These are phyloP conservation scores for Candida quercuum DNA, from an alignment of 805 yeast genomes.

Conservation along the genomic window DNA sequence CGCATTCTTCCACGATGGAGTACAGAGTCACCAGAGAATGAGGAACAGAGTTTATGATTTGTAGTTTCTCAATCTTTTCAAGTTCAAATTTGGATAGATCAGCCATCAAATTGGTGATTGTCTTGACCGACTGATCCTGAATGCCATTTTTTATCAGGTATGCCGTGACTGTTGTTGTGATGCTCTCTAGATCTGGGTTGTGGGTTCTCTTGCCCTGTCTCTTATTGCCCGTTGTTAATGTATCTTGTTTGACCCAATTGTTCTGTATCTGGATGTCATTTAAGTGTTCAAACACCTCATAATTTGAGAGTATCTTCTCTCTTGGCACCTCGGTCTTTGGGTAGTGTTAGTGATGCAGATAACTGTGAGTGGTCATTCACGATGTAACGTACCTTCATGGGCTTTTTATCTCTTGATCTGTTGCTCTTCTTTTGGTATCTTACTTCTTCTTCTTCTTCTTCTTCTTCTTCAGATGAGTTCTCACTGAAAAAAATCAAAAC, in stretches of 20 bases:
- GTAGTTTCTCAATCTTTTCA: constrained; percentile 80
- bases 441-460: too few species aligned
- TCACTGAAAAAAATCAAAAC: not conserved
- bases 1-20: constrained; percentile 88
- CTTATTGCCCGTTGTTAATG: constrained; percentile 6
- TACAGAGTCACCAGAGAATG: constrained; percentile 72
- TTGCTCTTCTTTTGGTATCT: too few species aligned
- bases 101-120: constrained; percentile 25
- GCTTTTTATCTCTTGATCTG: too few species aligned
- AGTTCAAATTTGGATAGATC: constrained; percentile 39
- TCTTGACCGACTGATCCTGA: constrained; percentile 21
- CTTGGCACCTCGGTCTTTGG: constrained; percentile 41
- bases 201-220: constrained; percentile 22
- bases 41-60: constrained; percentile 78
- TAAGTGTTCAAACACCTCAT: constrained; percentile 48
- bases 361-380: not conserved
- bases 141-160: constrained; percentile 13
- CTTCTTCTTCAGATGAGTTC: too few species aligned
- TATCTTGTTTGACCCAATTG: constrained; percentile 23
- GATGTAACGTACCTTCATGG: too few species aligned
- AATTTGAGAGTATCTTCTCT: constrained; percentile 51
- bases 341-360: too few species aligned
- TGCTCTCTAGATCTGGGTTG: constrained; percentile 30
- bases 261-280: constrained; percentile 34
- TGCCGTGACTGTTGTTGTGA: constrained; percentile 27